Evolutionary conservation across 2,329 filamentous ascomycete genomes (phyloP).

Genomic region (Emericellopsis cladophorae): DNA sequence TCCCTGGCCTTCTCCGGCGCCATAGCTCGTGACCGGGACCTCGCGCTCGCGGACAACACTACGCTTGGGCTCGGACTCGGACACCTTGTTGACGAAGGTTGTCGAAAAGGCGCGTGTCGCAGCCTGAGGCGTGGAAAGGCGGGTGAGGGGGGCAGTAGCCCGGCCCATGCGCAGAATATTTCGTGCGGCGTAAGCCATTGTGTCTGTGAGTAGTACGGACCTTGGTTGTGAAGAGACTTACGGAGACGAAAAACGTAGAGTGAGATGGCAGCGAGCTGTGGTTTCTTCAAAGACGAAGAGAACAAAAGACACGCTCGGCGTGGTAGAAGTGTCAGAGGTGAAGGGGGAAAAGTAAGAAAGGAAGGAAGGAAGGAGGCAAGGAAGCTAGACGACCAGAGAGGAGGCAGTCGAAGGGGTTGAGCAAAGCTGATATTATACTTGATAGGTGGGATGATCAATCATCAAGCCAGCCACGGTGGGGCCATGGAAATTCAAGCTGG

Average conservation of each 20-base stretch:
- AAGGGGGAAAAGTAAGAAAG: too few species aligned
- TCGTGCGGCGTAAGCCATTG: slow-evolving; percentile 22
- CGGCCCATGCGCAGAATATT: slow-evolving; percentile 18
- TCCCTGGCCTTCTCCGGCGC: slow-evolving; percentile 26
- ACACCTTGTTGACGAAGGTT: slow-evolving; percentile 16
- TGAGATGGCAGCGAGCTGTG: too few species aligned
- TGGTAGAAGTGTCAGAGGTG: neutral
- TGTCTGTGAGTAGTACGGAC: slow-evolving; percentile 9
- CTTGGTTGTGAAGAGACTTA: slow-evolving; percentile 1
- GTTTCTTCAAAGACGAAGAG: too few species aligned
- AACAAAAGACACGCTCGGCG: neutral
- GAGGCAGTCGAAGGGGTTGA: too few species aligned
- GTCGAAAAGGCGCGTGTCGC: slow-evolving; percentile 18
- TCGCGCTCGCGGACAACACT: slow-evolving; percentile 44
- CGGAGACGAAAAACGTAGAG: too few species aligned
- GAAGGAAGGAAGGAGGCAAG: too few species aligned
- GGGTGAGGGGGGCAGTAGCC: slow-evolving; percentile 12
- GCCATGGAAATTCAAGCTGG: too few species aligned
- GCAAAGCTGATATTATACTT: too few species aligned
- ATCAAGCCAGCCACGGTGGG: too few species aligned
- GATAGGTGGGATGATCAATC: too few species aligned
- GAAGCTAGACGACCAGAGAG: too few species aligned
- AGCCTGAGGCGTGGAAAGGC: slow-evolving; percentile 9
- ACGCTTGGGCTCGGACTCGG: slow-evolving; percentile 30
- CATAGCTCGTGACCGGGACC: slow-evolving; percentile 42